phyloP scores from a whole-genome alignment of 2,329 filamentous ascomycete genomes.

The Exophiala oligosperma region DNA sequence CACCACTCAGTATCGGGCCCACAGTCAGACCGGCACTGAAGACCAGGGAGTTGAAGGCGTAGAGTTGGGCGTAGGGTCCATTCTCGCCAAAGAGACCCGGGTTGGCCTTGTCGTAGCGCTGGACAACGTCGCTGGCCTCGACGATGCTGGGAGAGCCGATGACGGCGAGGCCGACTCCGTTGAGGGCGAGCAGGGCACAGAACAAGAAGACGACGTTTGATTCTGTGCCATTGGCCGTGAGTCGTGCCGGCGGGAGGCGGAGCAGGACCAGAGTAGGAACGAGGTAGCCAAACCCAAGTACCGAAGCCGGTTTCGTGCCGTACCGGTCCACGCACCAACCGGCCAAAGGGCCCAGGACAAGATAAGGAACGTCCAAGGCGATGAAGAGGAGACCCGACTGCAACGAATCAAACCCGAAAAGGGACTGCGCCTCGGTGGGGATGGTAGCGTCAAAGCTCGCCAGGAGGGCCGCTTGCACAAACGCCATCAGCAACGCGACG shows the following conservation, averaged over 20 bases:
- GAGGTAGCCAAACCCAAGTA: slow-evolving; percentile 31
- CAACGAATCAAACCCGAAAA: slow-evolving; percentile 32
- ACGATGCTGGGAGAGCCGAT: slow-evolving; percentile 58
- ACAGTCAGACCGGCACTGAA: slow-evolving; percentile 61
- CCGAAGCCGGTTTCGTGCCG: slow-evolving; percentile 28
- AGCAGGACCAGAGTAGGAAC: slow-evolving; percentile 27
- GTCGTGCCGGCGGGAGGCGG: slow-evolving; percentile 26
- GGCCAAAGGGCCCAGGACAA: slow-evolving; percentile 25
- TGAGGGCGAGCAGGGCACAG: slow-evolving; percentile 46
- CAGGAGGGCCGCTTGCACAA: slow-evolving; percentile 27
- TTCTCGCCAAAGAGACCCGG: slow-evolving; percentile 55
- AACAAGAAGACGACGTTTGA: slow-evolving; percentile 45
- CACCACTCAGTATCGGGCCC: slow-evolving; percentile 50
- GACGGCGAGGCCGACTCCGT: slow-evolving; percentile 54
- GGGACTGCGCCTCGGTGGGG: slow-evolving; percentile 25
- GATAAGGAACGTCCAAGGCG: slow-evolving; percentile 40
- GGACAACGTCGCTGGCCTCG: slow-evolving; percentile 57
- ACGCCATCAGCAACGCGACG: slow-evolving; percentile 26
- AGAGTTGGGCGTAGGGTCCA: slow-evolving; percentile 65
- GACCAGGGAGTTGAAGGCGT: slow-evolving; percentile 64
- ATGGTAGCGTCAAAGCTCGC: slow-evolving; percentile 30
- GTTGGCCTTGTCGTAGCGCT: slow-evolving; percentile 58
- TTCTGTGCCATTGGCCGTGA: slow-evolving; percentile 37
- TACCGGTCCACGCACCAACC: slow-evolving; percentile 50
- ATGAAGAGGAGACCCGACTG: slow-evolving; percentile 40